Base-by-base conservation (phyloP, 805 yeast species). In the Candida caryicola region DNA sequence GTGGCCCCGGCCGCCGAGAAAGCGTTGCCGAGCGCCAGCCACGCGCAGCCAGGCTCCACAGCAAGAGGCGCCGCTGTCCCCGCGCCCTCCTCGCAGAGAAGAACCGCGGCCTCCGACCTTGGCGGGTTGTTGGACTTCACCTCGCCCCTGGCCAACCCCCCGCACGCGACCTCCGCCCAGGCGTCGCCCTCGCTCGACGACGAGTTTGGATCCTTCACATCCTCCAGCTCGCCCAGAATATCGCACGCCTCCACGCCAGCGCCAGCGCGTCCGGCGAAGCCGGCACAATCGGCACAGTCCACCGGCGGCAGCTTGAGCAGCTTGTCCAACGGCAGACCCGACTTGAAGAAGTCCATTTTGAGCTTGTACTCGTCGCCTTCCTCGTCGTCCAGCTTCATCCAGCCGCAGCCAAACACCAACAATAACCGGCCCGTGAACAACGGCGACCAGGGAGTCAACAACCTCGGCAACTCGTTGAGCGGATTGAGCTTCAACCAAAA, bases 271-370 rank as follows among this genome's bases (percentile, higher is more conserved):
- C 39, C 43, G 14, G 35, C 40, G 19, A 21, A 21, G 25, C 7
- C 25, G 7, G 25, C 25, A 21, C 60, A 52, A 43, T 57, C 66
- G 3, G 60, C 67, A 2, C 66, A 61, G 38, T 51, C 61, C n/a
- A 59, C 68, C 3, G 66, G 69, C 17, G 65, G 66, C 13, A 59
- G 65, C 36, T 43, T 55, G 35, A 28, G 36, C 15, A 44, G 44
- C 28, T 37, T 41, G 18, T 31, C 19, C 26, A 52, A 43, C 31
- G 58, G 59, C 23, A 74, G 96, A 54, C 91, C 93, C 3, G 97
- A 91, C 54, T 73, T 93, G 60, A 93, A 93, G 57, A 87, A 87
- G 64, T 87, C 96, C 1, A 93, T 93, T 43, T 65, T 93, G 42
- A 88, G 97, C 17, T 72, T 93, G 37, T 93, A 93, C 59, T 78